Conservation (phyloP, 257 asterid genomes). For the Solanum virginianum region DNA sequence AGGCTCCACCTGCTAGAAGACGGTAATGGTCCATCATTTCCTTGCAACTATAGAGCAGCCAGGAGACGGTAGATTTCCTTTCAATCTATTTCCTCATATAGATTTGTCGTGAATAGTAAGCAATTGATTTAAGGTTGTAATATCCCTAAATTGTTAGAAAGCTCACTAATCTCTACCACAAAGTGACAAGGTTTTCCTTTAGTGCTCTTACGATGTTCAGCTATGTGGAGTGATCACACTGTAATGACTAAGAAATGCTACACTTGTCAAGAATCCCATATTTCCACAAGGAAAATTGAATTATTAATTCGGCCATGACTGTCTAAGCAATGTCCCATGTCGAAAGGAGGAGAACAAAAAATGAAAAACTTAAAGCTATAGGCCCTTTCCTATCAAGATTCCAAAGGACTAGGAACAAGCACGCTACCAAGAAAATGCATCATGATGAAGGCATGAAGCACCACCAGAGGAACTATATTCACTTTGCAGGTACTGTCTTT, state of each 20-base stretch:
- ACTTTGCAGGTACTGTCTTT: not conserved
- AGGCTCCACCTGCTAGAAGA: no score
- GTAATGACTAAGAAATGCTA: not conserved
- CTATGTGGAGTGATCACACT: not conserved
- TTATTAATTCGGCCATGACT: not conserved
- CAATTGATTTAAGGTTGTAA: no score
- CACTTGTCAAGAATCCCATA: not conserved
- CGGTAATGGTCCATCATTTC: no score
- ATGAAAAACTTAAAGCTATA: not conserved
- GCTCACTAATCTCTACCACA: no score
- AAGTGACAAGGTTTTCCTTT: no score
- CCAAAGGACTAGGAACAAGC: not conserved
- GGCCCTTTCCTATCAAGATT: not conserved
- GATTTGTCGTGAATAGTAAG: no score
- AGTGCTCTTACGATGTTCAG: not conserved
- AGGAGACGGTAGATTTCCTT: no score
- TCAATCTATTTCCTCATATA: no score
- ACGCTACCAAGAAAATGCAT: not conserved
- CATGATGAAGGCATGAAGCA: not conserved
- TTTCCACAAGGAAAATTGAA: not conserved
- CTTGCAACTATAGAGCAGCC: no score
- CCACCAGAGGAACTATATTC: not conserved
- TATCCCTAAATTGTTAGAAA: no score
- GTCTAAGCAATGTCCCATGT: not conserved
- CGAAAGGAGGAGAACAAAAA: not conserved